A percentile compares a stretch with the other conserved stretches of the same genome.
Conservation (phyloP, 225 moss, liverwort and hornwort genomes). For the Asterella californica region DNA sequence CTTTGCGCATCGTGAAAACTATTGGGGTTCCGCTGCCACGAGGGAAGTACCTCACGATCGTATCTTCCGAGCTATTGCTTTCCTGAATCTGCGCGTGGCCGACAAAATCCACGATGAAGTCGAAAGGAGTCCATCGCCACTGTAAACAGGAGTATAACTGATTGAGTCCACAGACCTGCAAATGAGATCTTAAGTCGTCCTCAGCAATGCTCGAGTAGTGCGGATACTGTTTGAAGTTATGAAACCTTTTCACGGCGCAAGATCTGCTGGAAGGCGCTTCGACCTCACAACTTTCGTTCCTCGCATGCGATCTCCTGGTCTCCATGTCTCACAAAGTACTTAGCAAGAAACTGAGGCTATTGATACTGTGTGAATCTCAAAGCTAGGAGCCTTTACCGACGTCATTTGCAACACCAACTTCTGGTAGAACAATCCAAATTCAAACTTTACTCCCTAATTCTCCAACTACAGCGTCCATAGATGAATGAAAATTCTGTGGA, state of each 20-base stretch:
- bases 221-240: background rate
- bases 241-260: background rate
- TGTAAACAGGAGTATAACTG: background rate
- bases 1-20: background rate
- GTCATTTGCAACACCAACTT: background rate
- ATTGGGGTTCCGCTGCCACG: background rate
- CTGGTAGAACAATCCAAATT: background rate
- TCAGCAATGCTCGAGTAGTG: background rate
- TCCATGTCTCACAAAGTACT: background rate
- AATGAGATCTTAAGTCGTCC: background rate
- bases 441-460: no score
- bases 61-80: background rate
- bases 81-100: background rate
- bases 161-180: background rate
- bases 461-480: no score
- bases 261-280: conserved; percentile 5
- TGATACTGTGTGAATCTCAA: background rate
- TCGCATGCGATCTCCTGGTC: background rate
- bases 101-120: conserved; percentile 14
- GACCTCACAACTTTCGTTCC: background rate
- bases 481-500: no score
- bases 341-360: background rate
- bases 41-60: background rate
- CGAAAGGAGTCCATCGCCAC: conserved; percentile 11
- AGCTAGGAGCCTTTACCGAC: background rate